A percentile compares a stretch with the other conserved stretches of the same genome.
Conservation (phyloP, 2,329 filamentous ascomycete genomes). For the Apiospora pterosperma region DNA sequence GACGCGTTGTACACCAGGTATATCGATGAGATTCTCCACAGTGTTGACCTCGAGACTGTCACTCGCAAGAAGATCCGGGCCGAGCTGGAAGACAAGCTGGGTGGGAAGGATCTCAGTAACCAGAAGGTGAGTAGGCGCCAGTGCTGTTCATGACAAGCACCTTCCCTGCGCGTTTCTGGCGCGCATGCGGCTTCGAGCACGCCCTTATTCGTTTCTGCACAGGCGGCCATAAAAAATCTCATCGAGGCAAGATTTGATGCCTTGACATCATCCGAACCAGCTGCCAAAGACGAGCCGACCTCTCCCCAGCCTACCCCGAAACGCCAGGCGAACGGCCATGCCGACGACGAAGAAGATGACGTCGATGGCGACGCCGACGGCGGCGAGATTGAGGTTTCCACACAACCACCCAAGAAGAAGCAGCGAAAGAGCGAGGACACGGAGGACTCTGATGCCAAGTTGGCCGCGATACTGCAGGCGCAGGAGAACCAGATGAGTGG, state of each 20-base stretch:
- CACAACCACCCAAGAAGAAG: conserved; percentile 58
- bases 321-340: conserved; percentile 21
- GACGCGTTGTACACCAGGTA: conserved; percentile 51
- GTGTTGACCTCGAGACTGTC: conserved; percentile 59
- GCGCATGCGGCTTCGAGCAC: conserved; percentile 5
- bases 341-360: conserved; percentile 24
- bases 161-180: background rate
- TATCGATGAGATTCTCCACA: conserved; percentile 57
- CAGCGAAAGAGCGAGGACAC: conserved; percentile 55
- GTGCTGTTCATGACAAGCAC: background rate
- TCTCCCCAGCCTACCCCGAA: conserved; percentile 19
- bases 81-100: conserved; percentile 51
- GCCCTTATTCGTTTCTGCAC: conserved; percentile 3
- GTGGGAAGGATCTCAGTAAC: conserved; percentile 54
- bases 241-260: conserved; percentile 75
- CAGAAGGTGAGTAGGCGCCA: conserved; percentile 47
- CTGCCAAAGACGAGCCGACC: conserved; percentile 14
- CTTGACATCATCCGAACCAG: conserved; percentile 39
- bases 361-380: conserved; percentile 28
- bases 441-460: conserved; percentile 78
- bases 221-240: conserved; percentile 68
- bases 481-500: conserved; percentile 77
- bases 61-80: conserved; percentile 61
- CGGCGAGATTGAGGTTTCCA: conserved; percentile 45
- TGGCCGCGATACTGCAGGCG: conserved; percentile 85